Percentiles rank a stretch among this genome's conserved stretches.
Conservation (phyloP, 2,329 filamentous ascomycete genomes). For the Thelonectria discophora region DNA sequence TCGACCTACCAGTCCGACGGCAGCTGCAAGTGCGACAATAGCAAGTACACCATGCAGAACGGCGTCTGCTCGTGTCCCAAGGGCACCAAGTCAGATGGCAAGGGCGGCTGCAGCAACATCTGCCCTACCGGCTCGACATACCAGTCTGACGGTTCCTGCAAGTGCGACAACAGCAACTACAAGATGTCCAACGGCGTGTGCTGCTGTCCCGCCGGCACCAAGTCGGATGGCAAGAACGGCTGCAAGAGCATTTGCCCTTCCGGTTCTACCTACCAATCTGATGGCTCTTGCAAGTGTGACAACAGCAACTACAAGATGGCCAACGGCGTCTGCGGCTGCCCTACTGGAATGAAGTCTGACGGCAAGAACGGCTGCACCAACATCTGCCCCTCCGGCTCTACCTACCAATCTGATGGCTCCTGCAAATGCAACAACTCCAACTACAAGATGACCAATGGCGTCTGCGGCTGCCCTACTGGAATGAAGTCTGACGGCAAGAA, state of each 20-base stretch:
- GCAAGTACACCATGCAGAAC: neutral
- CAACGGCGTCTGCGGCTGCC: neutral
- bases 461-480: neutral
- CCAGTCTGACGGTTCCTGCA: neutral
- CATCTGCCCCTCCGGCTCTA: neutral
- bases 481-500: neutral
- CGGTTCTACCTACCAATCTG: neutral
- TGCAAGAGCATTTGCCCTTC: neutral
- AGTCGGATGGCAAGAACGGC: neutral
- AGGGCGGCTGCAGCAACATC: neutral
- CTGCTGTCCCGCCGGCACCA: neutral
- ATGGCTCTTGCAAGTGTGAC: neutral
- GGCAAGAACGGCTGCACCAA: neutral
- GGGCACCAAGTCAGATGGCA: neutral
- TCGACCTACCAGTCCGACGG: neutral
- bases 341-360: neutral
- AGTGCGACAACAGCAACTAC: neutral
- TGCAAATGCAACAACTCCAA: neutral
- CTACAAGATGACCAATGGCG: neutral
- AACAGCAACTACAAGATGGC: neutral
- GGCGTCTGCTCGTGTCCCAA: neutral
- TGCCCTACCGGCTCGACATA: neutral
- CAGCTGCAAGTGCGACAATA: neutral
- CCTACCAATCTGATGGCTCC: neutral
- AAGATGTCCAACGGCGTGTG: neutral